Base-by-base conservation (phyloP, 495 filamentous ascomycete species). In the Alectoria sarmentosa region DNA sequence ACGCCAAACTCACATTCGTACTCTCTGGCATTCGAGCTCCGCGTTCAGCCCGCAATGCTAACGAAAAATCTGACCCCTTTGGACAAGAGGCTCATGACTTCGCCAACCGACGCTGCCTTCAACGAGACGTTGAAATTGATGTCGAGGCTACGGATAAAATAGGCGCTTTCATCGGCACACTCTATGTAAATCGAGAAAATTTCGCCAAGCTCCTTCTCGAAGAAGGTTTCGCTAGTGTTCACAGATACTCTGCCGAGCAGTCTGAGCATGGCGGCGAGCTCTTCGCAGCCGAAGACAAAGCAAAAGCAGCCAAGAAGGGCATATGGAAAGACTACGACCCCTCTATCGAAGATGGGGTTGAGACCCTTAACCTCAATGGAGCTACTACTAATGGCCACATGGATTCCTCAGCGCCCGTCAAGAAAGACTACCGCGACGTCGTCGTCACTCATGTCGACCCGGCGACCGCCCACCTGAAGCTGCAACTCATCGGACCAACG, bases 241-340 rank as follows among this genome's bases (percentile, higher is more conserved):
- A 98, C 72, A 82, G 84, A 60, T 98, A 96, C 78, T 97, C 93
- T 30, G 95, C 94, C 6, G 92, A 98, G 77, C 94, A 96, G 78
- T 88, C 90, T 15, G 94, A 91, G 58, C 91, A 96, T 70, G 87
- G 87, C 36, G 86, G 79, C 54, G 95, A 97, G 74, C 88, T 97
- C 41, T 80, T 90, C 68, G 90, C 90, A 6, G 95, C 95, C 2
- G 89, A 98, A 75, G 77, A 90, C 74, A 84, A 80, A 60, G 95
- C 95, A 10, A 98, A 98, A 77, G 87, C 92, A 58, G 88, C 80
- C 23, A 82, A 85, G 42, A 96, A 92, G 78, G 90, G 89, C 55
- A 69, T 96, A 65, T 99, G 95, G 95, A 86, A 90, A 52, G 87
- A 96, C 78, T 97, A 88, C 84, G 91, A 96, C 72, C 95, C 95